Evolutionary conservation across 2,329 filamentous ascomycete genomes (phyloP), one percentile per base, ranked within the genome.

Genomic region (Xylaria multiplex): DNA sequence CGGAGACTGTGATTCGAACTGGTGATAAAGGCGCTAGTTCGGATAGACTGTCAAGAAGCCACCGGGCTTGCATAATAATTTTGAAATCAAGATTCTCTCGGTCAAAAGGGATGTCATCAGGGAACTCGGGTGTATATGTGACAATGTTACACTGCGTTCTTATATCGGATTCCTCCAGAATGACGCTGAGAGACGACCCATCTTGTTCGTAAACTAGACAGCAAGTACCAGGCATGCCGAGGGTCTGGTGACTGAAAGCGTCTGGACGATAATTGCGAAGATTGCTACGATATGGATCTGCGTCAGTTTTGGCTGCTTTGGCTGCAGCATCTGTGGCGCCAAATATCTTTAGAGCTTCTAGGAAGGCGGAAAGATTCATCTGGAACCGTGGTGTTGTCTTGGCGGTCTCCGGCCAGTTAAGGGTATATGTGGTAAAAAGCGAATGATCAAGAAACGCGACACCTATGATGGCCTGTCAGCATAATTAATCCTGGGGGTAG

Each of bases 331-430:
- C 91, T 52, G 94, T 87, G n/a, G 94, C 89, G 56, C 93, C 93
- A 75, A 99, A 97, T 56, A 99, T 98, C 75, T 97, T 95, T 7
- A 99, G 85, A 0, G 95, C 97, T 80, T 98, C 96, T 59, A 99
- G 87, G 2, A 99, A 86, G 19, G 95, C 92, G 4, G 90, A 85
- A 8, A 99, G 86, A 1, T 93, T 96, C 70, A 98, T 90, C 76
- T 96, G 91, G 76, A 99, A 99, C 58, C 86, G 87, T 7, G 92
- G 90, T 35, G 87, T 84, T 3, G 82, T 79, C 4, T 80, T 80
- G 22, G 82, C 80, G 14, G 80, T 77, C 11, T 76, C 76, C 6
- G 77, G 81, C 65, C 81, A 82, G 69, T 90, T 90, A 77, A 93
- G 91, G 22, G 84, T 87, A 78, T 94, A 99, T 19, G 90, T 91